Evolutionary conservation across 768 basidiomycete species (phyloP).

Genomic region (Sarcodon aspratus): DNA sequence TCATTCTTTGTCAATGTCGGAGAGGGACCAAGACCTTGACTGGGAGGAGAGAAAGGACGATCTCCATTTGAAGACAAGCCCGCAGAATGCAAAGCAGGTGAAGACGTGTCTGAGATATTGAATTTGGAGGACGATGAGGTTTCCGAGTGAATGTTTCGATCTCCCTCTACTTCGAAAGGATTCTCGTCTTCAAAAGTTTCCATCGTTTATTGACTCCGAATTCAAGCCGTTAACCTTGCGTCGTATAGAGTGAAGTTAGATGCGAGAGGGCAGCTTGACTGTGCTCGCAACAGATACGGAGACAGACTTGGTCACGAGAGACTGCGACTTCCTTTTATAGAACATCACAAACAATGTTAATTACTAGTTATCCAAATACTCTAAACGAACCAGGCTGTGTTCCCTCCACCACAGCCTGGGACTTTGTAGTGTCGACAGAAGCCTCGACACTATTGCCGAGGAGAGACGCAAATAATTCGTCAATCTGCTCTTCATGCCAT

Average conservation of each 20-base stretch:
- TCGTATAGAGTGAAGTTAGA: too few relatives aligned
- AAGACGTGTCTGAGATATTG: background rate
- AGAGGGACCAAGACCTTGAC: background rate
- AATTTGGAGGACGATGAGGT: background rate
- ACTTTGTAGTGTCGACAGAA: too few relatives aligned
- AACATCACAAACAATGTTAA: too few relatives aligned
- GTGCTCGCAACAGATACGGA: too few relatives aligned
- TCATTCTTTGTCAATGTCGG: conserved; percentile 22
- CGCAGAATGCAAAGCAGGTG: background rate
- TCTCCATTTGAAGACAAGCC: too few relatives aligned
- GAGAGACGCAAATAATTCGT: conserved; percentile 85
- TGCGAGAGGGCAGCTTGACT: too few relatives aligned
- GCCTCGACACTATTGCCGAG: conserved; percentile 49
- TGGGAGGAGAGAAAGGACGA: background rate
- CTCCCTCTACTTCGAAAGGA: background rate
- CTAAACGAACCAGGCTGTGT: too few relatives aligned
- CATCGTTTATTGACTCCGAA: background rate
- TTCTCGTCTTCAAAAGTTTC: background rate
- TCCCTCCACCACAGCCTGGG: too few relatives aligned
- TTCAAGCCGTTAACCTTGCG: too few relatives aligned
- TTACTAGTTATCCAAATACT: too few relatives aligned
- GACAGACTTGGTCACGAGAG: too few relatives aligned
- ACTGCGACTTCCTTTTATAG: too few relatives aligned
- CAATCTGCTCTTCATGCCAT: conserved; percentile 96
- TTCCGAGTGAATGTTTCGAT: background rate